Base-by-base conservation (phyloP, 108 stramenopile species). In the Conticribra weissflogii region DNA sequence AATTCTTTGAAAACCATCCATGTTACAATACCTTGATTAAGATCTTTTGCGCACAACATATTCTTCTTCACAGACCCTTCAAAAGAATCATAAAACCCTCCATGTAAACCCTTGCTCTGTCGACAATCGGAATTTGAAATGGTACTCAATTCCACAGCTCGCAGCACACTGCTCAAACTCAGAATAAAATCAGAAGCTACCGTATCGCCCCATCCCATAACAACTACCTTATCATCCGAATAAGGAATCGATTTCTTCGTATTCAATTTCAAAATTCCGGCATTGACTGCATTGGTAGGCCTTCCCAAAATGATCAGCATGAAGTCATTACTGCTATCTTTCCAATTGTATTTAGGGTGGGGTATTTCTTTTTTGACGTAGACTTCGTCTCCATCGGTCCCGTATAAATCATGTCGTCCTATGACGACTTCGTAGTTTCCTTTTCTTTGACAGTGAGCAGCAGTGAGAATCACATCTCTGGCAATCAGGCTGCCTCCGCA, bases 401-500 rank as follows among this genome's bases (percentile, higher is more conserved):
- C 12, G 36, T 41, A 41, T 12, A 41, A 41, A 12, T 41, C 12
- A 41, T 41, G 36, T 9, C 36, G 36, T 5, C 36, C 36, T 9
- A 41, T 41, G 5, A 41, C 36, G 12, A 41, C 36, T 41, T 12
- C 2, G 56, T 12, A 30, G 15, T 28, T n/a, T 27, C 29, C 7
- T 1, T 30, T 1, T n/a, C 33, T 8, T 48, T 63, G 21, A 63
- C 63, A 41, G 12, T 41, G 36, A 41, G 61, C 63, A 19, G 63
- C 63, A 23, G 63, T 63, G 14, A 63, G 2, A 9, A 63, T 49
- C 16, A 49, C 47, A 31, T 63, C 63, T 51, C 30, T 49, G 28
- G 65, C 85, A 84, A 84, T 86, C 83, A 88, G 57, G 4, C 78
- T 45, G 47, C 88, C 88, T 31, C 85, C 88, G 58, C 88, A 88